A percentile compares a stretch with the other conserved stretches of the same genome.
Conservation (phyloP, 768 basidiomycete genomes). For the Chalciporus sphaerocephalus region DNA sequence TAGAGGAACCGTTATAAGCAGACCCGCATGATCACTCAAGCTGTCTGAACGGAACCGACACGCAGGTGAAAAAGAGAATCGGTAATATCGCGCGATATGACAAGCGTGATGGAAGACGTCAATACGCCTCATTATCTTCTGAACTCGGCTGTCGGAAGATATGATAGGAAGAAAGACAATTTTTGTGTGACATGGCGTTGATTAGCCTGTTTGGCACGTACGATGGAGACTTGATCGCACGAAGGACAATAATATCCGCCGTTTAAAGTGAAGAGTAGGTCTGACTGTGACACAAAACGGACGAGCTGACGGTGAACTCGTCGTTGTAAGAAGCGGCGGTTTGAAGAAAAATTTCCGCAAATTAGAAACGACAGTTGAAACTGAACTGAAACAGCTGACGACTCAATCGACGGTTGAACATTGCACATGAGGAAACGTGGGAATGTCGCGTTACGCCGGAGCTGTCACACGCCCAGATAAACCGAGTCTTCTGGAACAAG, state of each 20-base stretch:
- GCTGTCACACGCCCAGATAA: background rate
- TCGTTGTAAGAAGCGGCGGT: no score
- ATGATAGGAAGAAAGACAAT: background rate
- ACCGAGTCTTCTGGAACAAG: background rate
- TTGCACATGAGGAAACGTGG: background rate
- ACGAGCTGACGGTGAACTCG: background rate
- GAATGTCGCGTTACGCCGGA: background rate
- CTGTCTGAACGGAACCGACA: background rate
- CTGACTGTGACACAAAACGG: no score
- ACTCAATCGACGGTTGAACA: background rate
- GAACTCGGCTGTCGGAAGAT: background rate
- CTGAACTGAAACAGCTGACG: no score
- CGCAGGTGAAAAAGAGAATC: background rate
- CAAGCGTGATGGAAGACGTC: background rate
- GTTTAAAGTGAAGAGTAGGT: background rate
- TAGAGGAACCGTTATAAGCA: no score
- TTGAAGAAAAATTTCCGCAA: no score
- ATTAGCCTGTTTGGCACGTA: background rate
- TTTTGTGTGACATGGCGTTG: background rate
- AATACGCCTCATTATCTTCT: constrained; percentile 12
- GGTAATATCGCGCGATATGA: background rate
- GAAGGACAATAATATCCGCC: constrained; percentile 5
- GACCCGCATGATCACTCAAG: no score
- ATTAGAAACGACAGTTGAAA: no score
- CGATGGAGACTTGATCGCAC: background rate